Percentiles rank a stretch among this genome's conserved stretches.
phyloP scores from a whole-genome alignment of 2,329 filamentous ascomycete species.

The Rutstroemia sydowiana region DNA sequence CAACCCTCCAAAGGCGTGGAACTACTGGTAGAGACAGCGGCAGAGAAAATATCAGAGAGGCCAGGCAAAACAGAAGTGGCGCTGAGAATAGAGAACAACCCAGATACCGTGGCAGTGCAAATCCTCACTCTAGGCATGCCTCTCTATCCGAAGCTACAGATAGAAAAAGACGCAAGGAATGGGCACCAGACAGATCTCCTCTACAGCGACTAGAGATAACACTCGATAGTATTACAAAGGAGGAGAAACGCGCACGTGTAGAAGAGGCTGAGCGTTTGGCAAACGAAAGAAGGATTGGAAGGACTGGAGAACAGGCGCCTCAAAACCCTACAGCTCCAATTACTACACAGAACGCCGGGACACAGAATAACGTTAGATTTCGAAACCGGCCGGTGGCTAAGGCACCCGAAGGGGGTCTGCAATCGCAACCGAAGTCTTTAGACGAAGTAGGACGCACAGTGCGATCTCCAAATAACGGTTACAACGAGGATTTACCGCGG shows the following conservation, averaged over 20 bases:
- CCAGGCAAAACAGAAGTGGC: conserved; percentile 11
- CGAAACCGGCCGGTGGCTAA: conserved; percentile 26
- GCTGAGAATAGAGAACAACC: conserved; percentile 15
- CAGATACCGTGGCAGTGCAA: conserved; percentile 14
- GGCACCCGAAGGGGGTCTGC: conserved; percentile 15
- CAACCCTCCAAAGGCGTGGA: background rate
- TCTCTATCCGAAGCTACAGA: conserved; percentile 28
- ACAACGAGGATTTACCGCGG: conserved; percentile 31
- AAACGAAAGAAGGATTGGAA: conserved; percentile 42
- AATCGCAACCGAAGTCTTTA: conserved; percentile 19
- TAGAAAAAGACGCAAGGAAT: conserved; percentile 42
- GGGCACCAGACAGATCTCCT: conserved; percentile 79
- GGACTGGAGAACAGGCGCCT: conserved; percentile 21
- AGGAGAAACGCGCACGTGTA: conserved; percentile 82
- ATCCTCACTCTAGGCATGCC: conserved; percentile 30
- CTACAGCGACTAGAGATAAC: conserved; percentile 89
- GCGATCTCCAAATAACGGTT: conserved; percentile 30
- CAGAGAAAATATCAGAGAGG: conserved; percentile 15
- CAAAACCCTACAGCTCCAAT: too few relatives aligned
- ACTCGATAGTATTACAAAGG: conserved; percentile 87
- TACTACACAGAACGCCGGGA: conserved; percentile 23
- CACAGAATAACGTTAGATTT: conserved; percentile 28
- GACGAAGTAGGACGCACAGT: conserved; percentile 29
- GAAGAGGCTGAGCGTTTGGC: conserved; percentile 73
- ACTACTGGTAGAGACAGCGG: conserved; percentile 17